Conservation (phyloP, 495 filamentous ascomycete genomes). For the Penicillium parvum region DNA sequence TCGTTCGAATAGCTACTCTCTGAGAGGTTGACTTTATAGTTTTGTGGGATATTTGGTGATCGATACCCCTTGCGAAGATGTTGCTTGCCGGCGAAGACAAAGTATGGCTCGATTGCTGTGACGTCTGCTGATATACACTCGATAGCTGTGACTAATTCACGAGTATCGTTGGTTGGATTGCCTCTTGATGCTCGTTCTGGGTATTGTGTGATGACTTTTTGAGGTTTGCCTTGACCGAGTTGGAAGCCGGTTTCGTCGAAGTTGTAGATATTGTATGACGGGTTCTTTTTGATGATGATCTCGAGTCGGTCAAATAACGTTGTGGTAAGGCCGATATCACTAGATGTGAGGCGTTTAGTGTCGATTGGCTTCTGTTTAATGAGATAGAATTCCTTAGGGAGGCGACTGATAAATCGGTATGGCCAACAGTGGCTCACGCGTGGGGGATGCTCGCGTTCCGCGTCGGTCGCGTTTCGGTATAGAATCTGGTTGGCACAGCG, state of each 20-base stretch:
- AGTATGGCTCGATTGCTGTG: not conserved
- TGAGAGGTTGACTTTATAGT: not conserved
- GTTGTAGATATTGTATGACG: conserved; percentile 1
- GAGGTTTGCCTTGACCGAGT: not conserved
- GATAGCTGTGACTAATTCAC: not conserved
- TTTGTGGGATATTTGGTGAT: too few relatives aligned
- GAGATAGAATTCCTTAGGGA: too few relatives aligned
- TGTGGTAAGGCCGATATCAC: not conserved
- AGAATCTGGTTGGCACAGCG: not conserved
- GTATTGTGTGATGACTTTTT: not conserved
- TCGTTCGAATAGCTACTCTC: not conserved
- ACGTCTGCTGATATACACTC: too few relatives aligned
- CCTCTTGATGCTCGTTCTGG: not conserved
- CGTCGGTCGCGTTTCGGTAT: not conserved
- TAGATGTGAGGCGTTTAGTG: too few relatives aligned
- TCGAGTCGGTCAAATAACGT: not conserved
- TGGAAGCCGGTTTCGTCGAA: conserved; percentile 3
- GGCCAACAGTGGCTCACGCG: too few relatives aligned
- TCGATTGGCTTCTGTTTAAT: too few relatives aligned
- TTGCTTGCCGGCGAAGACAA: not conserved
- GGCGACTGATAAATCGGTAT: too few relatives aligned
- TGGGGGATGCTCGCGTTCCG: too few relatives aligned
- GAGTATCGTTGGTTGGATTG: not conserved
- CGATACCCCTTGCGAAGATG: not conserved
- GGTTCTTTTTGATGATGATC: not conserved